Percentiles rank a stretch among this genome's conserved stretches.
Evolutionary conservation across 2,329 filamentous ascomycete genomes (phyloP).

Genomic region (Fusarium fujikuroi): DNA sequence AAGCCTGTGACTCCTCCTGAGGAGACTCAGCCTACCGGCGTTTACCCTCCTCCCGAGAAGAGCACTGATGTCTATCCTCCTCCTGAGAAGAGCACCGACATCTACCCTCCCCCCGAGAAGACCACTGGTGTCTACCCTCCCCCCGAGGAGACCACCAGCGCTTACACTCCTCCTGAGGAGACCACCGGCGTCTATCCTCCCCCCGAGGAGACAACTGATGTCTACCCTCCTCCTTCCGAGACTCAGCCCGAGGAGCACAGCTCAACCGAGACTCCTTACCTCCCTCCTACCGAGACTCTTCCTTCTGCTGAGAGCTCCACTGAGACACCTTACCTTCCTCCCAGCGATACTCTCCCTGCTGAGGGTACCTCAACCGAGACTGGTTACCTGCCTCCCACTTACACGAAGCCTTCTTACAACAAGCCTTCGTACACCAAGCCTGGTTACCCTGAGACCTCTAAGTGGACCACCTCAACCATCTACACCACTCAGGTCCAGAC

Average conservation of each 20-base stretch:
- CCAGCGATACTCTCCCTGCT: neutral
- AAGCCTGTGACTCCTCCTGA: slow-evolving; percentile 15
- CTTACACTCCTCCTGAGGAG: neutral
- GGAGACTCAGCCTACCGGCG: neutral
- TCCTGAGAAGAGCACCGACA: neutral
- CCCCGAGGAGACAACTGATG: neutral
- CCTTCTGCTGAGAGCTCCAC: neutral
- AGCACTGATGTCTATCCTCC: neutral
- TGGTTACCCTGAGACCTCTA: slow-evolving; percentile 18
- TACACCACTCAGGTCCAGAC: slow-evolving; percentile 31
- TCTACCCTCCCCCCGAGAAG: neutral
- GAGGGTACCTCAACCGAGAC: neutral
- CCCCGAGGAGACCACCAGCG: neutral
- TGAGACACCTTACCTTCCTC: neutral
- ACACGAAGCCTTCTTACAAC: slow-evolving; percentile 10
- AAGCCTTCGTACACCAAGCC: slow-evolving; percentile 19
- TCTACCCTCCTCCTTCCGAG: neutral
- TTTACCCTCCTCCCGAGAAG: neutral
- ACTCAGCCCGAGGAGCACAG: neutral
- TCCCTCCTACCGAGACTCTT: neutral
- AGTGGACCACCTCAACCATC: slow-evolving; percentile 28
- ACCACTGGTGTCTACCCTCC: neutral
- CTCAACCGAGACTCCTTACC: neutral
- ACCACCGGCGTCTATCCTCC: neutral
- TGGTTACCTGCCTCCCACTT: neutral